Evolutionary conservation across 2,329 filamentous ascomycete genomes (phyloP), one percentile per base, ranked within the genome.

Genomic region (Aspergillus awamori): DNA sequence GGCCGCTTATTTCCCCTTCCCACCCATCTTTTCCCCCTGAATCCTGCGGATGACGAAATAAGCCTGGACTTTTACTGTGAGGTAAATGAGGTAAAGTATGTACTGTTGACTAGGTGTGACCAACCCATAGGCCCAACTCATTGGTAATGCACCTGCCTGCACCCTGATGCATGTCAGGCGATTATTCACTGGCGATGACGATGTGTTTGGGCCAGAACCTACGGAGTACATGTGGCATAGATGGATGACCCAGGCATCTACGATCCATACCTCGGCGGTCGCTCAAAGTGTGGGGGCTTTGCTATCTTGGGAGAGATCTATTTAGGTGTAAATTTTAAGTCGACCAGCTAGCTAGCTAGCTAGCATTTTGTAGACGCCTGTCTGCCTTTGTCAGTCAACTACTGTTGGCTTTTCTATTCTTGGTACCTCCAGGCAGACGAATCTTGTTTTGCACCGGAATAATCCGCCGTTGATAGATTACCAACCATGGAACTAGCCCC

Each of bases 1-100:
- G 52, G 55, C 55, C 59, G 59, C 60, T 57, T 51, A 62, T 61
- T 63, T 61, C 45, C 36, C 41, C 45, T 55, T 60, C 53, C 57
- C 33, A 36, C 33, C 33, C 52, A 53, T 59, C 53, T 61, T 53
- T 38, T 17, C 58, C 55, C 58, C 54, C 45, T 53, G 20, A 49
- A 39, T 58, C 48, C 11, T 8, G 30, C 45, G 24, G 57, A 51
- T 56, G 60, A 62, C 58, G 60, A 57, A 47, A 60, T 47, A 48
- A 48, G 41, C 41, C 41, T 45, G 41, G 41, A 24, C 41, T 45
- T 26, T 36, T 36, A 15, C 11, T 36, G 13, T 36, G 33, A 36
- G 11, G 33, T 36, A 13, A 11, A 11, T 13, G 5, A 13, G 20
- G 51, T n/a, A 10, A 10, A n/a, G 33, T 33, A 53, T 5, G 20